Conservation (phyloP, 306 rosid species). For the Glycine latifolia region DNA sequence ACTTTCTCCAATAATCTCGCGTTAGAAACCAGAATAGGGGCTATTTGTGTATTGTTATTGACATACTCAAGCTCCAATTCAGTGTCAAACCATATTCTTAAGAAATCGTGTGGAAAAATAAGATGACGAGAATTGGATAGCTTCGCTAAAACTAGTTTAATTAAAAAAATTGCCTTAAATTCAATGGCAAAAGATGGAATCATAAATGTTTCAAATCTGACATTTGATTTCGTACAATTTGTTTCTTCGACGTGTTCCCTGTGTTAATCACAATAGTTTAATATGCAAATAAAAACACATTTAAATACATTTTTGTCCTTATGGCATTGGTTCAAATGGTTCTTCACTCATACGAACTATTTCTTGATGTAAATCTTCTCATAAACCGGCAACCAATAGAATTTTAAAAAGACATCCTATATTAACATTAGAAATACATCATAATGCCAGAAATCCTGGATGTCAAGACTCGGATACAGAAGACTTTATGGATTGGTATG, state of each 20-base stretch:
- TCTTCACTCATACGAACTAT: background rate
- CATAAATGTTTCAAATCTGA: background rate
- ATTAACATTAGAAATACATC: background rate
- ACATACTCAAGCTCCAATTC: background rate
- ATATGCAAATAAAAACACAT: background rate
- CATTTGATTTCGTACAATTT: background rate
- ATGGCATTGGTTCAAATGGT: background rate
- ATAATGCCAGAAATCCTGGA: conserved; percentile 17
- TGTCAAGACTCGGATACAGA: background rate
- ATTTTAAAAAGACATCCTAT: background rate
- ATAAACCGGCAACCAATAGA: background rate
- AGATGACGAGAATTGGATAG: background rate
- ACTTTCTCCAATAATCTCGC: background rate
- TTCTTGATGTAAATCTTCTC: background rate
- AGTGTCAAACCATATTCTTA: background rate
- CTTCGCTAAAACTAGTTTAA: background rate
- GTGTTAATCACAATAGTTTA: background rate
- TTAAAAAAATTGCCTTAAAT: background rate
- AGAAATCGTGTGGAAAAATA: background rate
- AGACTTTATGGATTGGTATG: conserved; percentile 26
- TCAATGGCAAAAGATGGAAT: conserved; percentile 1
- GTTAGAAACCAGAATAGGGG: background rate
- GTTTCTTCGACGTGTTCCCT: background rate
- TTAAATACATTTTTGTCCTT: background rate
- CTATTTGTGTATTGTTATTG: background rate